phyloP scores from a whole-genome alignment of 305 asterid species.

The Fraxinus ornus region DNA sequence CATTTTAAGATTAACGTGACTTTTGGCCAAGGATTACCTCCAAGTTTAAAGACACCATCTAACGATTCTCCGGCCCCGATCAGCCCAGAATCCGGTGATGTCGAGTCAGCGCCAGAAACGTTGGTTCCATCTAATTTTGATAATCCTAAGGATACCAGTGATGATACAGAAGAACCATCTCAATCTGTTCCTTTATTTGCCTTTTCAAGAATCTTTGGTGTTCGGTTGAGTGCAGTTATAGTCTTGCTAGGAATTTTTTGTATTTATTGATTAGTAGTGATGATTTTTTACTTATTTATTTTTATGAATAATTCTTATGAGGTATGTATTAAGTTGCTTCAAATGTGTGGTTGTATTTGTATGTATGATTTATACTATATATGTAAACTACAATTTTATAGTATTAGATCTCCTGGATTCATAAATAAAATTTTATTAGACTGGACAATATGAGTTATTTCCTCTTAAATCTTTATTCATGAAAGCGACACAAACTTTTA shows the following conservation, averaged over 20 bases:
- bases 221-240: slow-evolving; percentile 26
- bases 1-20: slow-evolving; percentile 58
- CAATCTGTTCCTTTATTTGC: slow-evolving; percentile 27
- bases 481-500: not conserved
- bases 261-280: slow-evolving; percentile 17
- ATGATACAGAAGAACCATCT: slow-evolving; percentile 39
- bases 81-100: slow-evolving; percentile 52
- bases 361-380: not conserved
- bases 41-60: slow-evolving; percentile 39
- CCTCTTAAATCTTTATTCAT: not conserved
- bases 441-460: not conserved
- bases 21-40: slow-evolving; percentile 67
- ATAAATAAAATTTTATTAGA: not conserved
- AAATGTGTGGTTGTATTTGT: not conserved
- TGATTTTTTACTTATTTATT: not conserved
- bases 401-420: not conserved
- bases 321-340: slow-evolving; percentile 13
- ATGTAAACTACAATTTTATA: not conserved
- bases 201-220: slow-evolving; percentile 29
- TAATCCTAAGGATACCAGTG: slow-evolving; percentile 51
- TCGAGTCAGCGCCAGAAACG: slow-evolving; percentile 65
- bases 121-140: slow-evolving; percentile 68
- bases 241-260: slow-evolving; percentile 32
- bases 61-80: slow-evolving; percentile 47
- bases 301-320: not conserved